Conservation (phyloP, 2,329 filamentous ascomycete genomes). For the Pyricularia sp. region DNA sequence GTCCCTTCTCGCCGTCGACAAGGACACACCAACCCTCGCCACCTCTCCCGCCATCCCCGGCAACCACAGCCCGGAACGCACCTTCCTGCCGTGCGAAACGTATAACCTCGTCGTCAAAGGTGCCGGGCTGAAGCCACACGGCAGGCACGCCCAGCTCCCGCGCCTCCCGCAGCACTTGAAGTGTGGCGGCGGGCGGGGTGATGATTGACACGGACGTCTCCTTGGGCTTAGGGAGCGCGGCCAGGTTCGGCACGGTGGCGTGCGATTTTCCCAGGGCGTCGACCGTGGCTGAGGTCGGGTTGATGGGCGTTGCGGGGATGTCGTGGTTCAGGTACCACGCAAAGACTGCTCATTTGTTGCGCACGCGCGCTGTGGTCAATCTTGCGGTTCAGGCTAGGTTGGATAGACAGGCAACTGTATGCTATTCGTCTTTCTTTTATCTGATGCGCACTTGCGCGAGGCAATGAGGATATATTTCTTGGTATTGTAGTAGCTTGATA, state of each 20-base stretch:
- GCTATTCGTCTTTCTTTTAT: background rate
- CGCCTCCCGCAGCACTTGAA: constrained; percentile 67
- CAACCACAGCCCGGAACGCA: constrained; percentile 61
- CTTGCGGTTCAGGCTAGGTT: background rate
- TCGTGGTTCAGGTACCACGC: constrained; percentile 75
- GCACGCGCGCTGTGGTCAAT: background rate
- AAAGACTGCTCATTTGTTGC: constrained; percentile 53
- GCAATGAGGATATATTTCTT: background rate
- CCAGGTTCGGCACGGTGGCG: constrained; percentile 55
- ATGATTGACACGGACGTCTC: constrained; percentile 77
- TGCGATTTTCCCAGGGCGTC: constrained; percentile 48
- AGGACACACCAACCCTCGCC: constrained; percentile 80
- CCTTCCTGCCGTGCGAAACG: constrained; percentile 53
- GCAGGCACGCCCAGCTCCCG: constrained; percentile 61
- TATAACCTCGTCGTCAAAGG: constrained; percentile 68
- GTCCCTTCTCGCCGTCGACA: constrained; percentile 65
- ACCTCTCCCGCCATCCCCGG: constrained; percentile 53
- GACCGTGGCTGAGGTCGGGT: constrained; percentile 61
- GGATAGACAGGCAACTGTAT: background rate
- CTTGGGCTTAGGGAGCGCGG: constrained; percentile 50
- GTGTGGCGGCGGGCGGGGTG: constrained; percentile 73
- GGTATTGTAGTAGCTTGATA: background rate
- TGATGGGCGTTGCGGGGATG: constrained; percentile 74
- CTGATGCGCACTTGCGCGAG: background rate
- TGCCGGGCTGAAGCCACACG: constrained; percentile 88